A percentile compares a stretch with the other conserved stretches of the same genome.
phyloP scores from a whole-genome alignment of 2,329 filamentous ascomycete species.

The Penicillium griseofulvum region DNA sequence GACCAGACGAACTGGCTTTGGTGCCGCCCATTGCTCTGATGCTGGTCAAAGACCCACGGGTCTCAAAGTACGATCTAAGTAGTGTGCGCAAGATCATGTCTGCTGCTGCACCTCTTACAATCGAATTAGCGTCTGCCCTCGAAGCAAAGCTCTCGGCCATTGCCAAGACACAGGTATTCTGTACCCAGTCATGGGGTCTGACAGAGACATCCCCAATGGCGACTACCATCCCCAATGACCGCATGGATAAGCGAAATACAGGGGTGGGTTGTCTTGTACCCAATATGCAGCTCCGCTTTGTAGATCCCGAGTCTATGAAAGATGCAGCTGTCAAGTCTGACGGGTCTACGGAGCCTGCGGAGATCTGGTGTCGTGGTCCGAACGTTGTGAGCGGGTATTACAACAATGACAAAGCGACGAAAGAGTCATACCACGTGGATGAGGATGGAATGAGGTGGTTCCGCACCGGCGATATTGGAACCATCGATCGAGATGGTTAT shows the following conservation, averaged over 20 bases:
- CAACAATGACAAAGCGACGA: constrained; percentile 19
- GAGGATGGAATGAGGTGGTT: constrained; percentile 19
- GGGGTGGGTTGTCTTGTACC: constrained; percentile 18
- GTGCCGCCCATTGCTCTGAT: constrained; percentile 22
- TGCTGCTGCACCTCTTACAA: constrained; percentile 20
- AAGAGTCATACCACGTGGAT: constrained; percentile 15
- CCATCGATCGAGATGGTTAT: constrained; percentile 19
- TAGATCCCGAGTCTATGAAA: constrained; percentile 20
- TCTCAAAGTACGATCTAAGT: constrained; percentile 17
- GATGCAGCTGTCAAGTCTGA: constrained; percentile 12
- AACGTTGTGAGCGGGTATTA: constrained; percentile 21
- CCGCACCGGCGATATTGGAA: constrained; percentile 22
- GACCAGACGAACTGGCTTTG: constrained; percentile 17
- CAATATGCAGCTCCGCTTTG: constrained; percentile 23
- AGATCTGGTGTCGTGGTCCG: constrained; percentile 23
- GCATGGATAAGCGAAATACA: constrained; percentile 18
- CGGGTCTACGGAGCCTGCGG: constrained; percentile 15
- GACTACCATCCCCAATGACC: constrained; percentile 17
- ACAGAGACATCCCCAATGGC: constrained; percentile 22
- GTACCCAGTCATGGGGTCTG: constrained; percentile 19
- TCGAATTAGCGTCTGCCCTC: constrained; percentile 14
- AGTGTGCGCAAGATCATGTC: constrained; percentile 20
- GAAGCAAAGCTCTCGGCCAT: constrained; percentile 16
- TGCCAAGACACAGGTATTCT: constrained; percentile 17
- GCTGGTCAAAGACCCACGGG: constrained; percentile 20